Evolutionary conservation across 192 early-diverging fungal genomes (phyloP).

Genomic region (Lunasporangiospora selenospora): DNA sequence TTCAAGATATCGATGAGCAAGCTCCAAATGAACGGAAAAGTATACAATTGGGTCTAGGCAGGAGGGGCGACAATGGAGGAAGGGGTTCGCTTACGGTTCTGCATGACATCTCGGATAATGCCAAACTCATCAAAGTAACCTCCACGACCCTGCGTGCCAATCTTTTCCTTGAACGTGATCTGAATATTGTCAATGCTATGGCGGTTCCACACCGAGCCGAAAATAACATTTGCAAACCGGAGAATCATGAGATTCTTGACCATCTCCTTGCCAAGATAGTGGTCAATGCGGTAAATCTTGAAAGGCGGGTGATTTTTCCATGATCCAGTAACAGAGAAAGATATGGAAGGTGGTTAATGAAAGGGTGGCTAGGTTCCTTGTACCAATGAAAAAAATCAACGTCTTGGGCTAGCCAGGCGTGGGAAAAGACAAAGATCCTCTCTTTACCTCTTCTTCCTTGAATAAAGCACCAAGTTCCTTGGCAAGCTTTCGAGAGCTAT

Average conservation of each 20-base stretch:
- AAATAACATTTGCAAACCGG: slow-evolving; percentile 94
- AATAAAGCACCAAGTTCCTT: slow-evolving; percentile 78
- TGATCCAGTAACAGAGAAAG: neutral
- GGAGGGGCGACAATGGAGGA: no score
- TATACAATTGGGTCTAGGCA: no score
- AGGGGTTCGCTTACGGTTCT: slow-evolving; percentile 80
- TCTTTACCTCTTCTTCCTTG: slow-evolving; percentile 84
- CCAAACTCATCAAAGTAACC: slow-evolving; percentile 99
- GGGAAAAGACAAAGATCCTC: no score
- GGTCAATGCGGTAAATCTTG: slow-evolving; percentile 97
- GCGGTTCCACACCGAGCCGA: slow-evolving; percentile 92
- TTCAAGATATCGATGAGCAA: no score
- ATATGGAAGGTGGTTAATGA: neutral
- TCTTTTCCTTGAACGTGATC: slow-evolving; percentile 98
- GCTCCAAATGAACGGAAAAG: no score
- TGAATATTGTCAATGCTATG: slow-evolving; percentile 91
- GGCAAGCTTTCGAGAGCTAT: slow-evolving; percentile 78
- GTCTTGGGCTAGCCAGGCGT: no score
- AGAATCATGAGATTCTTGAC: slow-evolving; percentile 96
- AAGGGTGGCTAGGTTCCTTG: neutral
- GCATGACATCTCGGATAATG: slow-evolving; percentile 97
- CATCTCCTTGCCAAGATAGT: slow-evolving; percentile 99
- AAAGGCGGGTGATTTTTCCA: neutral
- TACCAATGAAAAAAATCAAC: neutral
- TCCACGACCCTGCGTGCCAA: slow-evolving; percentile 97